Base-by-base conservation (phyloP, 2,329 filamentous ascomycete species). In the Venturia effusa region DNA sequence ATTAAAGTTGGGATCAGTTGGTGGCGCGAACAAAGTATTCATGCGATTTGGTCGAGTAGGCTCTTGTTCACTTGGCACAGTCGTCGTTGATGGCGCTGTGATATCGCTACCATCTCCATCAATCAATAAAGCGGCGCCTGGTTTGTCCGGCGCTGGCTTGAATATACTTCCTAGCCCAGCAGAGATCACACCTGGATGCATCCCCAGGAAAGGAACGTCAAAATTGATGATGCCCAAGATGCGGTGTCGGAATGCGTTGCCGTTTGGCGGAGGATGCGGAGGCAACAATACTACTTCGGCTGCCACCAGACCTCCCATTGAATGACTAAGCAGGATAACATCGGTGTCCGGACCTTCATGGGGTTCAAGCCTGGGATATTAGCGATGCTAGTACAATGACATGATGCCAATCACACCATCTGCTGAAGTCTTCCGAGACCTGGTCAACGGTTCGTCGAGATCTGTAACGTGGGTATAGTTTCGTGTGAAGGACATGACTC, bases 121-220 rank as follows among this genome's bases (percentile, higher is more conserved):
- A n/a, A 6, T n/a, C 32, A 45, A 48, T 24, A 43, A n/a, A 34
- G 45, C 51, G 19, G 40, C 41, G 59, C 37, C 32, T 19, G 61
- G 64, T 13, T 71, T 71, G 57, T 78, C 75, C 61, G 75, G 77
- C 39, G 74, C 74, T 32, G 81, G 76, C 41, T 77, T 78, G 74
- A 96, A 94, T 13, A 96, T 80, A 70, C 90, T 93, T 2, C 86
- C 83, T 63, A 96, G 83, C 1, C 92, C 90, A 43, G 89, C 89
- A n/a, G 86, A 83, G 51, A 96, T 84, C 51, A 97, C 88, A 6
- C 92, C 89, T 1, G 91, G 92, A 74, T 97, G 91, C 72, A 97
- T 88, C 3, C 92, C 92, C 6, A 96, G 79, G 65, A 95, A 91
- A 0, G 92, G 92, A 0, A 89, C 88, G 74, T 97, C 92, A 60